Evolutionary conservation across 768 basidiomycete genomes (phyloP), one percentile per base, ranked within the genome.

Genomic region (Podaxis carcinomalis): DNA sequence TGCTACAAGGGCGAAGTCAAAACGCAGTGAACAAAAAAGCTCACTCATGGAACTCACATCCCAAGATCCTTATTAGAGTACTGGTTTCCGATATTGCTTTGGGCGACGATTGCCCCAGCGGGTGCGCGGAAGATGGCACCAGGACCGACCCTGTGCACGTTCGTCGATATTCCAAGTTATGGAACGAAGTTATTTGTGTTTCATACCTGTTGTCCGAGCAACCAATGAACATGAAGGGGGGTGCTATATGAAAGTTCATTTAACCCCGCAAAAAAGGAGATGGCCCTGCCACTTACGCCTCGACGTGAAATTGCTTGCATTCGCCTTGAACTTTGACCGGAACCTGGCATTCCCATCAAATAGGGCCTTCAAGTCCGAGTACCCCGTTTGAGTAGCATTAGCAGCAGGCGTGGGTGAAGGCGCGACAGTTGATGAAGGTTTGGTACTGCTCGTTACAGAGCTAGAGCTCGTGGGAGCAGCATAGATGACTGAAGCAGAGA

Each of bases 191-290:
- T 23, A 25, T 50, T 28, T 28, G 27, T 5, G 9, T 23, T 55
- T 40, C 67, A 23, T 53, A 71, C 74, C 72, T 71, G 57, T 73
- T 75, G 56, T 76, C 75, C 4, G 69, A 65, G 50, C 74, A 77
- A 21, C 74, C 74, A 53, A 77, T 65, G 51, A 76, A 74, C 74
- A 76, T 74, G 65, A 76, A 74, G 1, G 71, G 70, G 56, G 76
- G 74, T 9, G 63, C 74, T 76, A 59, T 10, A 51, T 23, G 11
- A 53, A 39, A 11, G 4, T 7, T 49, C 21, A 23, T 51, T 3
- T 42, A 42, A 28, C 49, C 25, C 52, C 32, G 19, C 14, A 3
- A 6, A 46, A 44, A 16, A 21, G 42, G 40, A n/a, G 5, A 21
- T 16, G 28, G 11, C 9, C 9, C 19, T 47, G 9, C 25, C 7